Base-by-base conservation (phyloP, 192 early-diverging fungal genomes). In the Entomortierella parvispora region DNA sequence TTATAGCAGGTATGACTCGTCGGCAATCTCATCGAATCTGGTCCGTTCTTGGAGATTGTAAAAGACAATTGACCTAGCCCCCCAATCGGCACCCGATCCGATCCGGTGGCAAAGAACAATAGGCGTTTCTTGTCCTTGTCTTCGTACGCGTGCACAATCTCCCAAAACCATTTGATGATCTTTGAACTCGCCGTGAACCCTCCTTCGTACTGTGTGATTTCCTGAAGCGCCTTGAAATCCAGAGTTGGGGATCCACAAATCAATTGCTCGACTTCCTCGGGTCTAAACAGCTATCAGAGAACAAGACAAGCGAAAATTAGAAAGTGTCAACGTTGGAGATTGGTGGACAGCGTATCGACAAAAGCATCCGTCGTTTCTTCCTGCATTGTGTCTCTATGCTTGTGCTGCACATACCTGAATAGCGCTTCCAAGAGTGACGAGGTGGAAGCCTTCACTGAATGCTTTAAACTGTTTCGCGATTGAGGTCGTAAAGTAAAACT, bases 1-100 rank as follows among this genome's bases (percentile, higher is more conserved):
- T 97, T 97, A 69, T 93, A 97, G 80, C 96, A 98, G 0, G 96
- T 98, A 65, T 97, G 95, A 7, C 95, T 92, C 3, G 94, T 95
- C 12, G 96, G 96, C 48, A 98, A 72, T 26, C 95, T 90, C 60
- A 92, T 92, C 32, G 90, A 90, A 71, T 96, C 94, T 8, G 87
- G 89, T 18, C 93, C 94, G 44, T 95, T 94, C 77, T 92, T 91
- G 17, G 92, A 90, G 69, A 96, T 91, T 2, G 95, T 89, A 83
- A 97, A 95, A 48, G 92, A 87, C 52, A 96, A 63, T 60, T 95
- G 93, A 46, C 90, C 86, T 15, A 96, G 79, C 2, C 96, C 96
- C 7, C 94, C 94, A 20, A 94, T 92, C 1, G 94, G 95, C 6
- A 95, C 95, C 4, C 96, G 83, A 75, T 98, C 96, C 22, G 93